Base-by-base conservation (phyloP, 1,284 basidiomycete genomes). In the Chalciporus sp. region DNA sequence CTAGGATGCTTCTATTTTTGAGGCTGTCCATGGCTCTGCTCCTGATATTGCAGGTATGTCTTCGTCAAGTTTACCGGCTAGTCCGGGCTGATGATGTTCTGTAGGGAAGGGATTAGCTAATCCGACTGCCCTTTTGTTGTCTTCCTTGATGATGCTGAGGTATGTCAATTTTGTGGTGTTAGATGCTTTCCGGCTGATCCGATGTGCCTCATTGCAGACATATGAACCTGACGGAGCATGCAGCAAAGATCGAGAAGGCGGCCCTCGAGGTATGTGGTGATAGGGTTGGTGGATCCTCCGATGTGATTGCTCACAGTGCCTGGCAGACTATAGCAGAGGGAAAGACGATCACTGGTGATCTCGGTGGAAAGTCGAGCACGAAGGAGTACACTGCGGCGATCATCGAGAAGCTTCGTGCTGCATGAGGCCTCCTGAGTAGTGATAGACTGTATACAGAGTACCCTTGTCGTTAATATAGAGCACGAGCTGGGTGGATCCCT, bases 21-120 rank as follows among this genome's bases (percentile, higher is more conserved):
- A 99, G 79, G 96, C 97, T 58, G 97, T 99, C 28, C 97, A 99
- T 79, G 97, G 97, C 59, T 96, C 94, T 41, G 94, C 95, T 16
- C 90, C 90, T 16, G 90, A 92, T 67, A 92, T 93, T 68, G 90
- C 88, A 66, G 90, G 88, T 79, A 67, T 56, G 78, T 35, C 48
- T 29, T 51, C 20, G 33, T 42, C 35, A 37, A 35, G 9, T 42
- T 17, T 31, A 39, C 19, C 7, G 47, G 44, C 17, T 40, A 37
- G 39, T 10, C 28, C 31, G n/a, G 17, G 46, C 57, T 64, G 53
- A 59, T 42, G 26, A 37, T 19, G 23, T 78, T n/a, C 77, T 62
- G 74, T 72, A 82, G 95, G 94, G 67, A 94, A 94, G 74, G 95
- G 95, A 66, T 82, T 96, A 66, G 97, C 97, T 69, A 99, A 99